Percentiles rank a stretch among this genome's conserved stretches.
Evolutionary conservation across 2,329 filamentous ascomycete species (phyloP).

Genomic region (Apiospora aurea): DNA sequence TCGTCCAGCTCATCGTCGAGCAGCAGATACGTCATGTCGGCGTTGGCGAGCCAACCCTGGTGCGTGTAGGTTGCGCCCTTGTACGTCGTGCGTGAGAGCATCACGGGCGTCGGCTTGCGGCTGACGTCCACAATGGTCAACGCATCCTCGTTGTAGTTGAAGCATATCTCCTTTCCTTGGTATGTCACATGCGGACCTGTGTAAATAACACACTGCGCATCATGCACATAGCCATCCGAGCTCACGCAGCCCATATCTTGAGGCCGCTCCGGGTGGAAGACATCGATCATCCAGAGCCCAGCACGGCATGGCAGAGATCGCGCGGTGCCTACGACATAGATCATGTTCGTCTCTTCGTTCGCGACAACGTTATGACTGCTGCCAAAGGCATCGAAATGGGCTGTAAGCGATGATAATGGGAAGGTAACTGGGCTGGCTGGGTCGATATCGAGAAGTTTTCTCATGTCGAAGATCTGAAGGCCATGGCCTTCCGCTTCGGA

Average conservation of each 20-base stretch:
- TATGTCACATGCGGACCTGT: conserved; percentile 55
- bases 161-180: conserved; percentile 59
- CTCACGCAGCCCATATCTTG: conserved; percentile 60
- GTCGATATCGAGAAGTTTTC: conserved; percentile 58
- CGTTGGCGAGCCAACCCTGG: conserved; percentile 58
- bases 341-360: conserved; percentile 49
- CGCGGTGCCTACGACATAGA: conserved; percentile 54
- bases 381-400: conserved; percentile 34
- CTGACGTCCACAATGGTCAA: conserved; percentile 59
- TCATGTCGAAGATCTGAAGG: conserved; percentile 70
- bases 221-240: conserved; percentile 66
- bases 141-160: conserved; percentile 61
- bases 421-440: conserved; percentile 51
- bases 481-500: conserved; percentile 57
- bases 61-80: conserved; percentile 61
- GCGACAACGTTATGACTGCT: conserved; percentile 56
- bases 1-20: conserved; percentile 60
- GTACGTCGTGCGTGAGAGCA: conserved; percentile 60
- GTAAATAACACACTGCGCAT: conserved; percentile 66
- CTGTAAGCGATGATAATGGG: conserved; percentile 38
- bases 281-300: conserved; percentile 66
- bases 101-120: conserved; percentile 48
- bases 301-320: conserved; percentile 53
- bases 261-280: conserved; percentile 60
- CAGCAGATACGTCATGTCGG: conserved; percentile 45